Conservation (phyloP, 2,329 filamentous ascomycete species). For the Phoma sp. region DNA sequence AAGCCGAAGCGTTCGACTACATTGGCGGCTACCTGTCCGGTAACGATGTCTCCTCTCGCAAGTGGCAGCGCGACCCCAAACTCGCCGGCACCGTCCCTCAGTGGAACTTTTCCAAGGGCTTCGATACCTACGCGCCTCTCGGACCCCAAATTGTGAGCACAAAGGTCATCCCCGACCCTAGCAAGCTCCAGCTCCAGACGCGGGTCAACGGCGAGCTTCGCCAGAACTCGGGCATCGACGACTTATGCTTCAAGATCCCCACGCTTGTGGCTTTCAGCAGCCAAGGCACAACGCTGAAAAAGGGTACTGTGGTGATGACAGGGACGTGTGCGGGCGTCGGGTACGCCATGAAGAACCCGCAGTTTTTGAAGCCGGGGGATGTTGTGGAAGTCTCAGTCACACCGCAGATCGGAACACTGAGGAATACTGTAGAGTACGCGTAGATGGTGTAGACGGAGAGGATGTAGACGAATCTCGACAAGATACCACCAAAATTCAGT, state of each 20-base stretch:
- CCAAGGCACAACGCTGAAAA: slow-evolving; percentile 54
- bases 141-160: slow-evolving; percentile 58
- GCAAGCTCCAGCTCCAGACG: slow-evolving; percentile 53
- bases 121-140: slow-evolving; percentile 62
- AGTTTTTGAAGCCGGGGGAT: slow-evolving; percentile 45
- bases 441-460: background rate
- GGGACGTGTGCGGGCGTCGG: slow-evolving; percentile 51
- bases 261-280: slow-evolving; percentile 56
- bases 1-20: slow-evolving; percentile 55
- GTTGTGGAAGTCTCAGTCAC: slow-evolving; percentile 42
- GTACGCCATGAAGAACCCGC: slow-evolving; percentile 51
- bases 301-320: slow-evolving; percentile 59
- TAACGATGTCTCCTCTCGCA: slow-evolving; percentile 63
- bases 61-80: slow-evolving; percentile 58
- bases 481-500: too few relatives aligned
- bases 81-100: slow-evolving; percentile 61
- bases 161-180: slow-evolving; percentile 53
- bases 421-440: slow-evolving; percentile 42
- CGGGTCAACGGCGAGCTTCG: slow-evolving; percentile 57
- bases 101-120: slow-evolving; percentile 64
- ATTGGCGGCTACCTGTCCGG: slow-evolving; percentile 62
- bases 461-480: too few relatives aligned
- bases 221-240: slow-evolving; percentile 57
- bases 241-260: slow-evolving; percentile 56
- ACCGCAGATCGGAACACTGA: slow-evolving; percentile 41